Evolutionary conservation across 331 rosid species (phyloP).

Genomic region (Pyrus hybrid): DNA sequence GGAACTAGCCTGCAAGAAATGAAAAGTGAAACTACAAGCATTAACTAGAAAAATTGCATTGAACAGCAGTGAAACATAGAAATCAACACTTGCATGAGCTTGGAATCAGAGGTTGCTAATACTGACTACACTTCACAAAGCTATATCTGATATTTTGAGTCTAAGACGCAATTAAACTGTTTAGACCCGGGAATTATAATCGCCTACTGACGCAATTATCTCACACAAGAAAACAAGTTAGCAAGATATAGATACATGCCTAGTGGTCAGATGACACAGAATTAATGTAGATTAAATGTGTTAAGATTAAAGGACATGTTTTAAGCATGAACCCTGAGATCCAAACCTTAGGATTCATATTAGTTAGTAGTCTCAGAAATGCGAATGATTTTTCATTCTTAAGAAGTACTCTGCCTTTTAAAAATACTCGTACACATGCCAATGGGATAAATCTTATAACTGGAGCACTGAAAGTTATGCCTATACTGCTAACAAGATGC

Average conservation of each 20-base stretch:
- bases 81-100: neutral
- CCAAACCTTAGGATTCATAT: neutral
- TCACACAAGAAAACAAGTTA: neutral
- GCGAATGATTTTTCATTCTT: neutral
- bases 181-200: neutral
- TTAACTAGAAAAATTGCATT: slow-evolving; percentile 1
- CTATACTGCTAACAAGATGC: neutral
- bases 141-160: neutral
- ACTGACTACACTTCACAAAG: neutral
- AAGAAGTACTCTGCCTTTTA: neutral
- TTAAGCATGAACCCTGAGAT: neutral
- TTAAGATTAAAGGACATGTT: neutral
- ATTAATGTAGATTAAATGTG: neutral
- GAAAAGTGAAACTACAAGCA: slow-evolving; percentile 17
- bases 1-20: slow-evolving; percentile 66
- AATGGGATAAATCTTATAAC: neutral
- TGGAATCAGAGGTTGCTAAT: neutral
- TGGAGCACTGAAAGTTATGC: slow-evolving; percentile 1
- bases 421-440: neutral
- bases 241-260: neutral
- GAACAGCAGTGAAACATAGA: neutral
- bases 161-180: neutral
- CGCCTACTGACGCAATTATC: neutral
- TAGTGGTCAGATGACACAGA: neutral
- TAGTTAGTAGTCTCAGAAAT: neutral